Evolutionary conservation across 2,329 filamentous ascomycete genomes (phyloP).

Genomic region (Monosporascus sp.): DNA sequence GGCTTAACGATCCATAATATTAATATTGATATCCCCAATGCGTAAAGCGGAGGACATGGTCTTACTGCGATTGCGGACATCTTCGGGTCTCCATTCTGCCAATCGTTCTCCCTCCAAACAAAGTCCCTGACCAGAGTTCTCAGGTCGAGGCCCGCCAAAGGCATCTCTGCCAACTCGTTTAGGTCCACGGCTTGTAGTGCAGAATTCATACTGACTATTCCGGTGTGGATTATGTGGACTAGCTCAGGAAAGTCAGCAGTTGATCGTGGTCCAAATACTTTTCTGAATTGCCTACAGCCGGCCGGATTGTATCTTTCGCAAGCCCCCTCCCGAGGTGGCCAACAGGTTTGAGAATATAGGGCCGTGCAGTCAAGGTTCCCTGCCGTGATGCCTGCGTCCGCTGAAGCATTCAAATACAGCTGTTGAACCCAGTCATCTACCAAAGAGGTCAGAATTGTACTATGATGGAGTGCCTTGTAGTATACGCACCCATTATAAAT

Average conservation of each 20-base stretch:
- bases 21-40: not conserved
- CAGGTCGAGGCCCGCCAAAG: not conserved
- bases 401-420: too few species aligned
- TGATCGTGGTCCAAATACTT: not conserved
- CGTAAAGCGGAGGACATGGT: not conserved
- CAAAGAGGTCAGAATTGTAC: too few species aligned
- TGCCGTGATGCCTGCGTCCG: too few species aligned
- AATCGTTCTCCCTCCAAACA: not conserved
- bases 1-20: not conserved
- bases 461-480: too few species aligned
- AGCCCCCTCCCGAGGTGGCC: too few species aligned
- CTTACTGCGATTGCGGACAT: not conserved
- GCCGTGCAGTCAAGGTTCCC: too few species aligned
- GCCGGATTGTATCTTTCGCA: not conserved
- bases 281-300: not conserved
- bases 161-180: not conserved
- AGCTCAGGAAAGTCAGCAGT: not conserved
- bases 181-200: not conserved
- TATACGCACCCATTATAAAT: too few species aligned
- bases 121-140: not conserved
- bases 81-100: too few species aligned
- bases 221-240: not conserved
- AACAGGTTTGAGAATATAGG: too few species aligned
- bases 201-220: not conserved
- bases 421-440: too few species aligned